These are phyloP conservation scores for Saccharomycopsis oosterbeekiorum DNA, from an alignment of 805 yeast genomes.

Conservation along the genomic window DNA sequence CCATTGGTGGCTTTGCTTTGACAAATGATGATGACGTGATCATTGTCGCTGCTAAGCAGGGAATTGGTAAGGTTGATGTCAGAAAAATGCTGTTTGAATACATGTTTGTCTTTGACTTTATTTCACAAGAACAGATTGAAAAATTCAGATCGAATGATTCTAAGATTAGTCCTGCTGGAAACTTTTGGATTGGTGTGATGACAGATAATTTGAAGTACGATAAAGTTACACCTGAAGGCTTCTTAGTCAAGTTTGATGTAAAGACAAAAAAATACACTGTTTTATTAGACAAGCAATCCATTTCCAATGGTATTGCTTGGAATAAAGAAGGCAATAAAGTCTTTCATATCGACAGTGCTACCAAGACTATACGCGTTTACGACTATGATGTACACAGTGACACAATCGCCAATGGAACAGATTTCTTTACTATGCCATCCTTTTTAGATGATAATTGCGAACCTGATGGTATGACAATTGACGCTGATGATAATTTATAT, in stretches of 20 bases:
- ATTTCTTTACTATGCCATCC: slow-evolving; percentile 31
- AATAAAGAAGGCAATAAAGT: slow-evolving; percentile 29
- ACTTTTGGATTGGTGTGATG: slow-evolving; percentile 79
- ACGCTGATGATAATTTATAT: slow-evolving; percentile 43
- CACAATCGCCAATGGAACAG: slow-evolving; percentile 29
- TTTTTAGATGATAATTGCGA: slow-evolving; percentile 33
- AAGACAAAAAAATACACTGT: slow-evolving; percentile 24
- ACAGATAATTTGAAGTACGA: slow-evolving; percentile 36
- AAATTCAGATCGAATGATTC: slow-evolving; percentile 74
- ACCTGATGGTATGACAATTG: slow-evolving; percentile 75
- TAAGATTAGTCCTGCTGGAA: slow-evolving; percentile 63
- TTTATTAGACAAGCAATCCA: slow-evolving; percentile 33
- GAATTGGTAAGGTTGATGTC: slow-evolving; percentile 50
- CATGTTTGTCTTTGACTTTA: slow-evolving; percentile 31
- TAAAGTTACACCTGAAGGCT: slow-evolving; percentile 41
- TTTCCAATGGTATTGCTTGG: slow-evolving; percentile 72
- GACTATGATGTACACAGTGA: slow-evolving; percentile 33
- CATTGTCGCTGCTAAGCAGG: slow-evolving; percentile 53
- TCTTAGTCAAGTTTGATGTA: slow-evolving; percentile 34
- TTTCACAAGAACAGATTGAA: slow-evolving; percentile 22
- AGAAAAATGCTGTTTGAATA: slow-evolving; percentile 29
- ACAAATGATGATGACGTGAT: slow-evolving; percentile 46
- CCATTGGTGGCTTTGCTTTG: slow-evolving; percentile 63
- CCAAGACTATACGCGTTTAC: slow-evolving; percentile 37
- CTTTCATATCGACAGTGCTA: slow-evolving; percentile 46